Evolutionary conservation across 352 stramenopile genomes (phyloP).

Genomic region (Phytophthora vignae): DNA sequence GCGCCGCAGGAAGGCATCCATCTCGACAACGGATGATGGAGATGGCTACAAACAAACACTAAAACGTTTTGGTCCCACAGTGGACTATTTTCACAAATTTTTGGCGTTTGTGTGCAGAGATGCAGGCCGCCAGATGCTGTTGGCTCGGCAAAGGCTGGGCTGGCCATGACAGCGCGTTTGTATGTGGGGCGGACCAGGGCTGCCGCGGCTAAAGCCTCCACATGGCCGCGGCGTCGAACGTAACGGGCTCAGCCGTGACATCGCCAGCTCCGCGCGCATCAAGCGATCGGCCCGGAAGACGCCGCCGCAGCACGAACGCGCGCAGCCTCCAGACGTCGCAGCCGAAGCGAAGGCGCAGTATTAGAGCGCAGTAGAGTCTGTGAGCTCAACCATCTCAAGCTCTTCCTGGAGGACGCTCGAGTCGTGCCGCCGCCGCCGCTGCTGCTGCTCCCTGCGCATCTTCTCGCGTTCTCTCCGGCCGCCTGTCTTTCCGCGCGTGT

Average conservation of each 20-base stretch:
- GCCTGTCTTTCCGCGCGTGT: conserved; percentile 33
- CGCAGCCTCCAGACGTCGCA: no score
- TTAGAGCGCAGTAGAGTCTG: no score
- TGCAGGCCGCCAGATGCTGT: background rate
- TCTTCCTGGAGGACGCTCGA: background rate
- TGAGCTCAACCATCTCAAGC: no score
- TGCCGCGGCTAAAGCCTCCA: no score
- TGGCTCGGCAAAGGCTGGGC: conserved; percentile 2
- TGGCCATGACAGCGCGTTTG: no score
- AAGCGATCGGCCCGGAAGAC: conserved; percentile 2
- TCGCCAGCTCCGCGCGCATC: conserved; percentile 4
- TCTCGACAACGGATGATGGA: conserved; percentile 15
- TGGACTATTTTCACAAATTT: background rate
- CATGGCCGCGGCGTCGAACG: background rate
- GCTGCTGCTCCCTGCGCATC: conserved; percentile 41
- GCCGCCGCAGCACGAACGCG: no score
- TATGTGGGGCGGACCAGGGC: no score
- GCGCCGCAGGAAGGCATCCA: conserved; percentile 72
- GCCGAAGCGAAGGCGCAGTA: no score
- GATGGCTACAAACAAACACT: conserved; percentile 1
- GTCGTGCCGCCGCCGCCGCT: background rate
- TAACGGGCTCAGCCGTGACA: conserved; percentile 1
- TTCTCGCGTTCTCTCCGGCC: conserved; percentile 20
- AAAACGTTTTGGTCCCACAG: background rate
- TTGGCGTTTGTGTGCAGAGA: no score